Evolutionary conservation across 257 asterid genomes (phyloP).

Genomic region (Ilex aquifolium): DNA sequence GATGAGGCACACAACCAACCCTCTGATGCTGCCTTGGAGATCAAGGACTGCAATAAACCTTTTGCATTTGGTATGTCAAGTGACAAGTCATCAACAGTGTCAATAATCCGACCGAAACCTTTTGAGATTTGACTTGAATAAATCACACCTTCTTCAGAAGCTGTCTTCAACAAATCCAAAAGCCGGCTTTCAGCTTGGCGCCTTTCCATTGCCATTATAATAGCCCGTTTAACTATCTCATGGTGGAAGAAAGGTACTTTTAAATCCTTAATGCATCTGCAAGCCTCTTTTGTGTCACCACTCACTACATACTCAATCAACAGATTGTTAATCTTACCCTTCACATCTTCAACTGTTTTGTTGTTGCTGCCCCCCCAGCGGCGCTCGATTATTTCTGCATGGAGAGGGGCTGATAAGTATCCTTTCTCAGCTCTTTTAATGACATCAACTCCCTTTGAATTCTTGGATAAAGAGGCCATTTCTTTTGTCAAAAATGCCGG

Average conservation of each 20-base stretch:
- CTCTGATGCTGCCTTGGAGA: constrained; percentile 83
- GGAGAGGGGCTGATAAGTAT: constrained; percentile 76
- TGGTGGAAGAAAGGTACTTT: constrained; percentile 86
- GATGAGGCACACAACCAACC: constrained; percentile 94
- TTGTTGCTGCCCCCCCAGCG: constrained; percentile 92
- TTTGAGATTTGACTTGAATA: constrained; percentile 85
- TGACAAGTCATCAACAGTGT: constrained; percentile 63
- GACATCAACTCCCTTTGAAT: constrained; percentile 64
- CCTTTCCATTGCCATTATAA: constrained; percentile 84
- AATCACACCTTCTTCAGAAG: constrained; percentile 66
- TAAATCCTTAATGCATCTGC: constrained; percentile 70
- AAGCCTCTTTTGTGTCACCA: constrained; percentile 79
- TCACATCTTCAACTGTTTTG: constrained; percentile 73
- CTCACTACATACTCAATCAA: constrained; percentile 62
- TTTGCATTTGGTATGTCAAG: constrained; percentile 85
- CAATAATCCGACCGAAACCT: constrained; percentile 75
- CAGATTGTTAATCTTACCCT: constrained; percentile 53
- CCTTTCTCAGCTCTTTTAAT: constrained; percentile 71
- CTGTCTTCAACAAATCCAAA: constrained; percentile 52
- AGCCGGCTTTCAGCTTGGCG: constrained; percentile 46
- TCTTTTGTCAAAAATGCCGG: constrained; percentile 77
- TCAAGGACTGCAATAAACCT: constrained; percentile 52
- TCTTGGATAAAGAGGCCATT: constrained; percentile 34
- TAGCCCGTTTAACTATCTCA: constrained; percentile 80
- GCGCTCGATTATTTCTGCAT: constrained; percentile 71